These are phyloP conservation scores for Boletus rex-veris DNA, from an alignment of 768 basidiomycete species.

Conservation along the genomic window DNA sequence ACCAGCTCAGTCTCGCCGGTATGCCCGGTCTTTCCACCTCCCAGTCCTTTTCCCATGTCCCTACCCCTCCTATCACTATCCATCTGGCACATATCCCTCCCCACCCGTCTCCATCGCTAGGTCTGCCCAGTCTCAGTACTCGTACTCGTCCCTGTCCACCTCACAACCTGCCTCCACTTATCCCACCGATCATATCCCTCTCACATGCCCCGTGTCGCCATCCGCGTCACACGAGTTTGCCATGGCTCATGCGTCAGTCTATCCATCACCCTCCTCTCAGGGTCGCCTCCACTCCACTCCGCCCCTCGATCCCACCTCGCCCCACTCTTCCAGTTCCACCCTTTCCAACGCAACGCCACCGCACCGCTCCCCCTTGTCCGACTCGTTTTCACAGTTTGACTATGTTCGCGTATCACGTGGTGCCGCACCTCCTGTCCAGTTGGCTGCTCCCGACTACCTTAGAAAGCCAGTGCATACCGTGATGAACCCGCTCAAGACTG, in stretches of 20 bases:
- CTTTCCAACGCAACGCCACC: constrained; percentile 66
- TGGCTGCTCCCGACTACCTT: constrained; percentile 39
- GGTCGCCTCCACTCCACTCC: constrained; percentile 49
- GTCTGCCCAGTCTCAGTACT: constrained; percentile 24
- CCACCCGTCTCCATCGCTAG: constrained; percentile 22
- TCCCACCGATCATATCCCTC: constrained; percentile 9
- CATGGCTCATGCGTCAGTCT: constrained; percentile 14
- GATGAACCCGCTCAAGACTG: constrained; percentile 26
- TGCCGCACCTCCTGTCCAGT: constrained; percentile 51
- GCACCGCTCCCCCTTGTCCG: constrained; percentile 36
- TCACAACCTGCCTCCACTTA: constrained; percentile 5
- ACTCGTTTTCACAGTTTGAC: constrained; percentile 49
- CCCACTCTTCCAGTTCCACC: constrained; percentile 58
- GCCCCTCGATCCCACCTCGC: constrained; percentile 58
- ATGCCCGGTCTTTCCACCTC: constrained; percentile 66
- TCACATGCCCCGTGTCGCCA: constrained; percentile 13
- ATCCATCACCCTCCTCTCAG: constrained; percentile 31
- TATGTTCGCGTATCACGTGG: constrained; percentile 51
- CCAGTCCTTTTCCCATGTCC: constrained; percentile 22
- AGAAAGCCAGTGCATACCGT: constrained; percentile 31
- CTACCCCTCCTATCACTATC: constrained; percentile 22
- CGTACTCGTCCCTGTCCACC: not conserved
- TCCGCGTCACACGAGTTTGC: constrained; percentile 16
- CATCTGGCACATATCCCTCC: constrained; percentile 23
- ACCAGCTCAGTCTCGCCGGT: constrained; percentile 62